Evolutionary conservation across 164 flowering plant genomes (phyloP).

Genomic region (Akebia trifoliata): DNA sequence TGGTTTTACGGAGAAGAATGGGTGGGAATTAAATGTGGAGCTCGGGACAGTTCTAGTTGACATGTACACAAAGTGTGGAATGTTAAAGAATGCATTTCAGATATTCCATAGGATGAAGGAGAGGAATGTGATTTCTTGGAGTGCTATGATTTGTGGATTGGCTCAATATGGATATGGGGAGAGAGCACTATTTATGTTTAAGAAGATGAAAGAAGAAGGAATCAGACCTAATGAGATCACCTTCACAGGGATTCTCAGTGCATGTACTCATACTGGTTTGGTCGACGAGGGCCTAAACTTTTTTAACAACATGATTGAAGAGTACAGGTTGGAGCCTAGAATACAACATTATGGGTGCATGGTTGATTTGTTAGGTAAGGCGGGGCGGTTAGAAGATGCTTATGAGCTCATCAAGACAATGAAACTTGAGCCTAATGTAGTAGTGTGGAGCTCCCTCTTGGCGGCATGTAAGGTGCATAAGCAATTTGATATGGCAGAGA

Average conservation of each 20-base stretch:
- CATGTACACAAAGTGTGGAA: conserved; percentile 53
- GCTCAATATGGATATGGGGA: conserved; percentile 40
- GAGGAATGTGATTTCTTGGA: conserved; percentile 50
- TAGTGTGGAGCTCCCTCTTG: conserved; percentile 59
- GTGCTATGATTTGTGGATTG: conserved; percentile 48
- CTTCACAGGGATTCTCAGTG: conserved; percentile 52
- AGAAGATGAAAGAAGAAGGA: conserved; percentile 33
- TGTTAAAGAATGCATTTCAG: conserved; percentile 24
- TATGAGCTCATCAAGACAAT: conserved; percentile 45
- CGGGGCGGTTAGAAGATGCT: conserved; percentile 59
- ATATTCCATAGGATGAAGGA: conserved; percentile 38
- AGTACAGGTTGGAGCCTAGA: conserved; percentile 36
- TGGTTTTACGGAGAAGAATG: conserved; percentile 39
- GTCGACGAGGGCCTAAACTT: conserved; percentile 39
- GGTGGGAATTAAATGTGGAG: conserved; percentile 39
- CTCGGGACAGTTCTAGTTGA: conserved; percentile 48
- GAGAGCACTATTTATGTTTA: conserved; percentile 37
- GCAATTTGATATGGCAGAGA: conserved; percentile 54
- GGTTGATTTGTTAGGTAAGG: conserved; percentile 59
- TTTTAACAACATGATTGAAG: conserved; percentile 33
- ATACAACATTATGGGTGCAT: conserved; percentile 67
- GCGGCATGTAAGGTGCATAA: conserved; percentile 54
- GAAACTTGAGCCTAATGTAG: conserved; percentile 47
- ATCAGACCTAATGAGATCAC: conserved; percentile 51
- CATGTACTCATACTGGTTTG: conserved; percentile 45